Base-by-base conservation (phyloP, 306 rosid genomes). In the Ammopiptanthus mongolicus region DNA sequence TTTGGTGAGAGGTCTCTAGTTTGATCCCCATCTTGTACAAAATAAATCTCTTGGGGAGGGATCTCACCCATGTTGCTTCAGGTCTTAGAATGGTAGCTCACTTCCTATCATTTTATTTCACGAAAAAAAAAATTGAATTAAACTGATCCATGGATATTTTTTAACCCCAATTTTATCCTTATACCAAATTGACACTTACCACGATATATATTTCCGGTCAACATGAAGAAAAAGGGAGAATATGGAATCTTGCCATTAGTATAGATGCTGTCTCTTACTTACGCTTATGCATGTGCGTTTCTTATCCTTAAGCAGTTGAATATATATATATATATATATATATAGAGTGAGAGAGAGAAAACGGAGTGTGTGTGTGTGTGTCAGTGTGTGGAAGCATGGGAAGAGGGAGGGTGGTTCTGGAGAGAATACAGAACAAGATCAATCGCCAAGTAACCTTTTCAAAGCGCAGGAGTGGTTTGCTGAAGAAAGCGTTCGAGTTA, bases 371-470 rank as follows among this genome's bases (percentile, higher is more conserved):
- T 25, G 28, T 25, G 28, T 25, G 28, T 25, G 28, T 25, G 28
- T 25, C 3, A 1, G 28, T 25, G 28, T 25, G 28, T 1, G 8
- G 21, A 18, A 71, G 22, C 28, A 80, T 88, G 93, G 97, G 93
- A 71, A 90, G 98, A 68, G 93, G 96, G 42, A 88, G 76, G 77
- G 98, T 90, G 37, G 91, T 87, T 23, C 23, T 93, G 78, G 94
- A 88, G 88, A 93, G 91, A 72, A 93, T 93, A 84, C 87, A 93
- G 77, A 93, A 90, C 91, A 93, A 87, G 80, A 88, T 86, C 60
- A 93, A 88, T 72, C 78, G 96, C n/a, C 96, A 90, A 81, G 98
- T 93, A 3, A 88, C 93, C 10, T 93, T 93, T 83, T 81, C 98
- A 59, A 90, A 93, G 83, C 69, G 98, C 1, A 86, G 96, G 59